Evolutionary conservation across 495 filamentous ascomycete species (phyloP), one percentile per base, ranked within the genome.

Genomic region (Staphylotrichum longicolle): DNA sequence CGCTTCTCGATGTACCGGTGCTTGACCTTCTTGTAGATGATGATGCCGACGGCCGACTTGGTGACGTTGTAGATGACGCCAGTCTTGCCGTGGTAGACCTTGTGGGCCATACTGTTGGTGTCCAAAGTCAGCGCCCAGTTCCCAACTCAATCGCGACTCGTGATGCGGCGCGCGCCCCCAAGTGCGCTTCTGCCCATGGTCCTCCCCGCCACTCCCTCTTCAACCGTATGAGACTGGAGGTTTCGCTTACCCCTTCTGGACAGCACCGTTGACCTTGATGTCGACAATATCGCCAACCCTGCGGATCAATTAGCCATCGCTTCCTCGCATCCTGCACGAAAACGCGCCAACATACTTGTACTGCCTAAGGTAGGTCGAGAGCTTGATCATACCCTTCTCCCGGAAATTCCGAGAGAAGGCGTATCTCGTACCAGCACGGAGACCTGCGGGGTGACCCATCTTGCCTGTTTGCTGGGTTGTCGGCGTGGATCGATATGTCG

Each of bases 1-100:
- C 94, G 93, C 90, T 98, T 98, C 89, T 98, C 94, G 75, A 98
- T 82, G 86, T 96, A 98, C 68, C 94, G 90, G 86, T 96, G 92
- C 81, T 89, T 88, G 76, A 98, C 94, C 74, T 90, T 88, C 86
- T 96, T 96, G 89, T 97, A 93, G 77, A 98, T 88, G 82, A 97
- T 95, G 77, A 98, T 90, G 75, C 94, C 94, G 73, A 98, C 90
- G 67, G 88, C 88, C 74, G 84, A 89, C 85, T 96, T 95, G 76
- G 93, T 96, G 68, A 96, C 91, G 83, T 96, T 97, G 86, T 96
- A 96, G 82, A 97, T 82, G 70, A 97, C 90, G 74, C 92, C 93
- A 65, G 92, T 97, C 88, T 96, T 96, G 72, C 92, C 92, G 83
- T 96, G 92, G 88, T 95, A 96, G 81, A 96, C 89, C 85, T 97